phyloP scores from a whole-genome alignment of 1,139 yeast species.

The Kurtzmaniella natalensis region DNA sequence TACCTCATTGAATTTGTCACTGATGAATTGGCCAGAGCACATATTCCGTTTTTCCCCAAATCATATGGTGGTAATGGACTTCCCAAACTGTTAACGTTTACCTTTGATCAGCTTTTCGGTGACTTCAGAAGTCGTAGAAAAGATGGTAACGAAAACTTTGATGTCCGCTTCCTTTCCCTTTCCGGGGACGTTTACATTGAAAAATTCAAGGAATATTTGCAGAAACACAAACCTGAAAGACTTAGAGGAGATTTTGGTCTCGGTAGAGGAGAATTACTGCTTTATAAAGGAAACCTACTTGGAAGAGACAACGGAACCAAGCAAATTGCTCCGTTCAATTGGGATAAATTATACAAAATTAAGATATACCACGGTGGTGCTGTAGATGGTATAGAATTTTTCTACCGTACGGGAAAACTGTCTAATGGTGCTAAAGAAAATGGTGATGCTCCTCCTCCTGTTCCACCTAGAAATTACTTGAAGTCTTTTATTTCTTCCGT shows the following conservation, averaged over 20 bases:
- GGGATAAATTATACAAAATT: slow-evolving; percentile 36
- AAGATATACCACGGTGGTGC: slow-evolving; percentile 71
- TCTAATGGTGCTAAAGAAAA: slow-evolving; percentile 5
- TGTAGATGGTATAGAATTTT: slow-evolving; percentile 62
- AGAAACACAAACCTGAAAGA: slow-evolving; percentile 11
- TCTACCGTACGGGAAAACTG: slow-evolving; percentile 10
- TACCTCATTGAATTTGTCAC: slow-evolving; percentile 63
- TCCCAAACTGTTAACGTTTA: slow-evolving; percentile 45
- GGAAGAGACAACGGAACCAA: slow-evolving; percentile 27
- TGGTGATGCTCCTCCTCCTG: slow-evolving; percentile 27
- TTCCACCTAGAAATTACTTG: slow-evolving; percentile 46
- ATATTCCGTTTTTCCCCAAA: slow-evolving; percentile 54
- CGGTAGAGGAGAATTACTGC: slow-evolving; percentile 32
- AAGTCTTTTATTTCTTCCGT: background rate
- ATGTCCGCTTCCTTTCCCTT: slow-evolving; percentile 44
- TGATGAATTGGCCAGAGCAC: slow-evolving; percentile 63
- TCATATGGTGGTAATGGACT: slow-evolving; percentile 58
- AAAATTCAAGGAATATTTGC: slow-evolving; percentile 22
- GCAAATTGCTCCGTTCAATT: slow-evolving; percentile 25
- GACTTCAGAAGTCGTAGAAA: slow-evolving; percentile 24
- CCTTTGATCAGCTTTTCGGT: slow-evolving; percentile 43
- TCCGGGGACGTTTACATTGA: slow-evolving; percentile 34
- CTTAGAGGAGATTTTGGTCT: slow-evolving; percentile 42
- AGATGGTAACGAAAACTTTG: slow-evolving; percentile 31
- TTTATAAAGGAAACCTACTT: slow-evolving; percentile 41